phyloP scores from a whole-genome alignment of 1,139 yeast genomes.

The Diutina mesorugosa region DNA sequence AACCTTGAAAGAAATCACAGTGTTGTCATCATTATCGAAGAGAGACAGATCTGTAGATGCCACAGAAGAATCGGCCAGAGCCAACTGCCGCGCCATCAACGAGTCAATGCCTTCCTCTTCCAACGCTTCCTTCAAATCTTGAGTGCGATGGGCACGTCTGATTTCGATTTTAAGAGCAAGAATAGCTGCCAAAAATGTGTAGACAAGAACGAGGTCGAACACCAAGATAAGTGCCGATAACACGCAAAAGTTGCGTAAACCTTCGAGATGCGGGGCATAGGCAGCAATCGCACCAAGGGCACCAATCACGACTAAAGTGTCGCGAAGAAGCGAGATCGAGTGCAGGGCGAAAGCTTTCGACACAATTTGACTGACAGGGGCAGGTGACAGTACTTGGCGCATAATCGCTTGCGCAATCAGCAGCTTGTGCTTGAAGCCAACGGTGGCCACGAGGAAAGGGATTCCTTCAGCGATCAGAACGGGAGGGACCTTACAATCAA shows the following conservation, averaged over 20 bases:
- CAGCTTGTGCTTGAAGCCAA: slow-evolving; percentile 86
- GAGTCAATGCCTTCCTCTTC: slow-evolving; percentile 90
- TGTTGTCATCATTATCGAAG: background rate
- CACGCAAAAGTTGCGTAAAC: slow-evolving; percentile 77
- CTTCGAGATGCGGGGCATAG: slow-evolving; percentile 60
- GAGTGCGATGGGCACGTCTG: slow-evolving; percentile 75
- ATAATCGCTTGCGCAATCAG: slow-evolving; percentile 58
- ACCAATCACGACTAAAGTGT: slow-evolving; percentile 61
- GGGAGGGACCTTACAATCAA: slow-evolving; percentile 48
- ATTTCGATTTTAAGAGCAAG: slow-evolving; percentile 85
- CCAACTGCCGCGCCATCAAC: slow-evolving; percentile 46
- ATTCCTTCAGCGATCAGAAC: slow-evolving; percentile 80
- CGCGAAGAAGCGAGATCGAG: slow-evolving; percentile 64
- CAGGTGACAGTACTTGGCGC: slow-evolving; percentile 19
- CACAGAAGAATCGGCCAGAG: slow-evolving; percentile 12
- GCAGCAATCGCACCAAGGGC: slow-evolving; percentile 58
- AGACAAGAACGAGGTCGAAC: slow-evolving; percentile 62
- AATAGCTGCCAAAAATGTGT: slow-evolving; percentile 78
- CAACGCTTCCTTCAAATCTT: slow-evolving; percentile 65
- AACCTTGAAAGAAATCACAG: slow-evolving; percentile 50
- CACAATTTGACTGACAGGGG: slow-evolving; percentile 34
- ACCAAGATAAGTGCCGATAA: slow-evolving; percentile 62
- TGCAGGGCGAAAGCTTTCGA: slow-evolving; percentile 52
- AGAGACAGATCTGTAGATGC: background rate
- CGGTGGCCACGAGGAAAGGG: slow-evolving; percentile 84